These are phyloP conservation scores for Triticum monococcum DNA, from an alignment of 176 grass and related monocot species.

Conservation along the genomic window DNA sequence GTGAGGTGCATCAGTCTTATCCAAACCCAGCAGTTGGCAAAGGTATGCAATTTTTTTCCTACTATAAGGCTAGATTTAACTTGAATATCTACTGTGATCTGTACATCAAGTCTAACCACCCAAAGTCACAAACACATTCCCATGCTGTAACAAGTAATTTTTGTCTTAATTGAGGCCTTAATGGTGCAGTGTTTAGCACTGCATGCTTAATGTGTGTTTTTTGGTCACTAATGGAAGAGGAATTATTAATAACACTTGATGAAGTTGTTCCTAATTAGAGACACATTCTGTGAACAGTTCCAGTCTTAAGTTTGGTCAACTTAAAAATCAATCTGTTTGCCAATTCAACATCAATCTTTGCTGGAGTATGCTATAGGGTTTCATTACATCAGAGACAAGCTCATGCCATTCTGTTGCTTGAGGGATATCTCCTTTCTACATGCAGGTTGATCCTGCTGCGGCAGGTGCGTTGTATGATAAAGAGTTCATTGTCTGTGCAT, in stretches of 20 bases:
- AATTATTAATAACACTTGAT: slow-evolving; percentile 16
- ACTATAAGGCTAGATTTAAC: too few relatives aligned
- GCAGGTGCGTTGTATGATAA: slow-evolving; percentile 84
- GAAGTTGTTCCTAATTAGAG: neutral
- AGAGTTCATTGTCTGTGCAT: slow-evolving; percentile 88
- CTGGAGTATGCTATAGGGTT: neutral
- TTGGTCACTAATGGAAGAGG: neutral
- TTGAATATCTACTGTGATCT: too few relatives aligned
- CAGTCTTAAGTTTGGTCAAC: neutral
- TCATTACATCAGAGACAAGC: neutral
- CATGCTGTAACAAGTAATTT: too few relatives aligned
- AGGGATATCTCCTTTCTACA: slow-evolving; percentile 32
- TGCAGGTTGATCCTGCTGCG: slow-evolving; percentile 76
- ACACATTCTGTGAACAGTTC: neutral
- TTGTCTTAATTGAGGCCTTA: too few relatives aligned
- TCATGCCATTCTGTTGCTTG: neutral
- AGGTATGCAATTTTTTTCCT: slow-evolving; percentile 41
- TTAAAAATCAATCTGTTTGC: neutral
- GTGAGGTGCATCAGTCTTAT: slow-evolving; percentile 86
- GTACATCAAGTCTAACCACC: too few relatives aligned
- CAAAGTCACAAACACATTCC: too few relatives aligned
- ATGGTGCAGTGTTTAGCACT: too few relatives aligned
- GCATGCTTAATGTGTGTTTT: too few relatives aligned
- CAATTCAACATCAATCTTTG: slow-evolving; percentile 6
- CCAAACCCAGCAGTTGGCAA: slow-evolving; percentile 81